Evolutionary conservation across 2,329 filamentous ascomycete species (phyloP), one percentile per base, ranked within the genome.

Genomic region (Trichoderma hamatum): DNA sequence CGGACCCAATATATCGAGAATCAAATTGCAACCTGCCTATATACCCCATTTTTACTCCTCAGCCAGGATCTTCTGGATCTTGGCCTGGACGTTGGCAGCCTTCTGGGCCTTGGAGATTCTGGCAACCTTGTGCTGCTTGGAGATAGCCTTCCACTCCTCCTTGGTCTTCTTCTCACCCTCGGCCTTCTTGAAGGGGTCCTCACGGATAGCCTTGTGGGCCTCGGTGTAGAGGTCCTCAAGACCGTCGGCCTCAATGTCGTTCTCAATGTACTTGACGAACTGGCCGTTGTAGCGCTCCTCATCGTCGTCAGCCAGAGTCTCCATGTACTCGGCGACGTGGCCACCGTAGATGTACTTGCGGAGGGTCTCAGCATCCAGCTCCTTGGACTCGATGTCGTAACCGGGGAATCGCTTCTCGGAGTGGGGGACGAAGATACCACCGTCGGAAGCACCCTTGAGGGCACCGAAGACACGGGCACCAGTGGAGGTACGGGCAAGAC

Each of bases 281-380:
- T 99, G 96, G 78, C 89, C 90, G 89, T 95, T 95, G 93, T 93
- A 99, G 82, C 96, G 94, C 90, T 99, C 96, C 92, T 99, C 96
- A 81, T 99, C 96, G 82, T 99, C 96, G 79, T 99, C 96, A 85
- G 96, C 96, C 74, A 99, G 92, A 70, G 92, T 96, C 91, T 99
- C 96, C 96, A 99, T 99, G 91, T 99, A 99, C 90, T 99, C 96
- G 77, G 95, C 94, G 74, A 99, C 93, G 90, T 99, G 96, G 72
- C 96, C 95, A 81, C 89, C 96, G 84, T 93, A 95, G 89, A 99
- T 99, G 92, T 99, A 99, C 88, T 94, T 97, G 89, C 95, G 94
- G 82, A 99, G 93, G 76, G 89, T 92, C 84, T 99, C 96, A 79
- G 94, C 89, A 79, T 99, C 96, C 79, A 99, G 93, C 89, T 98